Evolutionary conservation across 345 rosid genomes (phyloP).

Genomic region (Citrus sp.): DNA sequence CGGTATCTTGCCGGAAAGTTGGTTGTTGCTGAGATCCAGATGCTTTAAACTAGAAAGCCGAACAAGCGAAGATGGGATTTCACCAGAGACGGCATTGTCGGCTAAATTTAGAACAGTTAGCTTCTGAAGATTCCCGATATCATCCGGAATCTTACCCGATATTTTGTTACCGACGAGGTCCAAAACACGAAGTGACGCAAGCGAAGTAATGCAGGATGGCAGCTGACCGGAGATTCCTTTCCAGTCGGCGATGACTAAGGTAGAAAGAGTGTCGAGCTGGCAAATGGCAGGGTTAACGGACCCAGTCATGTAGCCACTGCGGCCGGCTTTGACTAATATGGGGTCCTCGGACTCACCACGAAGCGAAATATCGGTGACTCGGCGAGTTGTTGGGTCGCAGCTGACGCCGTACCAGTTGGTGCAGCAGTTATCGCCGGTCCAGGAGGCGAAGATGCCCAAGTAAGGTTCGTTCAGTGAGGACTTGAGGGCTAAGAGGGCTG

Average conservation of each 20-base stretch:
- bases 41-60: conserved; percentile 60
- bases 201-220: conserved; percentile 57
- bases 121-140: conserved; percentile 58
- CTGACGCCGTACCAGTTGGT: conserved; percentile 74
- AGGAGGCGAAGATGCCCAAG: conserved; percentile 70
- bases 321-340: conserved; percentile 64
- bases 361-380: conserved; percentile 74
- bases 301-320: conserved; percentile 84
- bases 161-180: conserved; percentile 76
- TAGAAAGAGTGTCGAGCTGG: conserved; percentile 56
- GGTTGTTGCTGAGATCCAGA: conserved; percentile 67
- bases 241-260: conserved; percentile 79
- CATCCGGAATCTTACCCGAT: conserved; percentile 61
- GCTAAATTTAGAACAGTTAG: conserved; percentile 77
- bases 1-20: conserved; percentile 62
- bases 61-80: conserved; percentile 60
- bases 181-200: conserved; percentile 64
- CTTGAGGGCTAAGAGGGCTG: conserved; percentile 57
- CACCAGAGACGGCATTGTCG: conserved; percentile 64
- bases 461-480: conserved; percentile 65
- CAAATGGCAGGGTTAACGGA: conserved; percentile 72
- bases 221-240: conserved; percentile 73
- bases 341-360: conserved; percentile 97
- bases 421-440: conserved; percentile 73
- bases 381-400: conserved; percentile 62